Percentiles rank a stretch among this genome's conserved stretches.
phyloP scores from a whole-genome alignment of 176 grass and related monocot genomes.

The Guadua angustifolia region DNA sequence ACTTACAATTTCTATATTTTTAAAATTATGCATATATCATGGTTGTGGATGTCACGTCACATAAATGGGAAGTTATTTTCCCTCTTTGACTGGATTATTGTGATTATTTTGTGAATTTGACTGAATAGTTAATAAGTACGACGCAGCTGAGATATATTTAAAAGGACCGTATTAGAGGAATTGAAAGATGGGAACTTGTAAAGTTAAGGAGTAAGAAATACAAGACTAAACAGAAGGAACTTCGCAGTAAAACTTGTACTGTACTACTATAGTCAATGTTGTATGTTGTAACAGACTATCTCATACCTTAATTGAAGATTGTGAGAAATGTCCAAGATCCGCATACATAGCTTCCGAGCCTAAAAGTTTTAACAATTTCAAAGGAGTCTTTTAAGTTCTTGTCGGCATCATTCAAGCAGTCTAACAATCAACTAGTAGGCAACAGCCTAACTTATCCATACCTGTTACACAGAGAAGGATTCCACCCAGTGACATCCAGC shows the following conservation, averaged over 20 bases:
- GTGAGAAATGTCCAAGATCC: slow-evolving; percentile 96
- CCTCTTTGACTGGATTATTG: neutral
- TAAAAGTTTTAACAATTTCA: slow-evolving; percentile 49
- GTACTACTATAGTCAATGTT: neutral
- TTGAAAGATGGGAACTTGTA: neutral
- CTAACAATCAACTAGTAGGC: neutral
- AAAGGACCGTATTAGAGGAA: neutral
- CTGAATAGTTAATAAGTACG: neutral
- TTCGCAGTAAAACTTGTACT: slow-evolving; percentile 8
- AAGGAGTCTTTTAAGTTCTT: neutral
- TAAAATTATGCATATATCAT: neutral
- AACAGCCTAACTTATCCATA: slow-evolving; percentile 40
- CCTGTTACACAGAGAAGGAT: slow-evolving; percentile 98
- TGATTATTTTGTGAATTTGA: neutral
- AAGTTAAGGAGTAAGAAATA: neutral
- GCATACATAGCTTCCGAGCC: slow-evolving; percentile 98
- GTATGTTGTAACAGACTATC: neutral
- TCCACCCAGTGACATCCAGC: slow-evolving; percentile 96
- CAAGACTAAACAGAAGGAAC: neutral
- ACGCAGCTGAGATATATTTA: neutral
- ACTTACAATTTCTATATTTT: neutral
- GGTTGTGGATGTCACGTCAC: neutral
- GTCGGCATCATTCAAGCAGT: neutral
- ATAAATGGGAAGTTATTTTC: neutral
- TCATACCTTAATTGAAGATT: slow-evolving; percentile 81